Base-by-base conservation (phyloP, 2,329 filamentous ascomycete genomes). In the Colletotrichum viniferum region DNA sequence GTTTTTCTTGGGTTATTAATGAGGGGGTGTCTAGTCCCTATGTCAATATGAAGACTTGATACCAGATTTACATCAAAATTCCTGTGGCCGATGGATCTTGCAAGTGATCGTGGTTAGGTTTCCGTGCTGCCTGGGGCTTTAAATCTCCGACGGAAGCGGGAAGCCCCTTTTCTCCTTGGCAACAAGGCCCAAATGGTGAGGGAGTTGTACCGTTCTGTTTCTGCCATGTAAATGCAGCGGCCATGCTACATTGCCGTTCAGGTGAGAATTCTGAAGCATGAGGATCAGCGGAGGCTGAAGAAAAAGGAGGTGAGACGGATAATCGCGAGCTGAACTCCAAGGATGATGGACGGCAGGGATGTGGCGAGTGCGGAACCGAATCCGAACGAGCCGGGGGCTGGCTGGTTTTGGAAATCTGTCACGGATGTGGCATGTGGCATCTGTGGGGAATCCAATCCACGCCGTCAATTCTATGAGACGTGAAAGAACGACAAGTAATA, bases 1-100 rank as follows among this genome's bases (percentile, higher is more conserved):
- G 13, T 43, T 58, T 58, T 60, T 60, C 21, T 14, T 7, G 6
- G 34, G 13, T n/a, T 24, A 4, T 36, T 67, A 67, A 56, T 56
- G 28, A 67, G 43, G 30, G 62, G 21, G 62, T 21, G 26, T 7
- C 0, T 30, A n/a, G 14, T 55, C 48, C 64, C 28, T n/a, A 32
- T 56, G 48, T 67, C 64, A 67, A 67, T 56, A 56, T 56, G 28
- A 67, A 36, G 64, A 67, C 64, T 58, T 55, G 48, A 67, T 56
- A 67, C 64, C 64, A 67, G 43, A 36, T 36, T 56, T 66, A 63
- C 24, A 21, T 30, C 58, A 34, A 30, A 58, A 58, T 58, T 5
- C 8, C 36, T 5, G 16, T 9, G 2, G 36, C 36, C 36, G 8
- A 18, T 10, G 36, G 36, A 5, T 0, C 36, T 43, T 0, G 36